Evolutionary conservation across 2,329 filamentous ascomycete species (phyloP).

Genomic region (Apiospora saccharicola): DNA sequence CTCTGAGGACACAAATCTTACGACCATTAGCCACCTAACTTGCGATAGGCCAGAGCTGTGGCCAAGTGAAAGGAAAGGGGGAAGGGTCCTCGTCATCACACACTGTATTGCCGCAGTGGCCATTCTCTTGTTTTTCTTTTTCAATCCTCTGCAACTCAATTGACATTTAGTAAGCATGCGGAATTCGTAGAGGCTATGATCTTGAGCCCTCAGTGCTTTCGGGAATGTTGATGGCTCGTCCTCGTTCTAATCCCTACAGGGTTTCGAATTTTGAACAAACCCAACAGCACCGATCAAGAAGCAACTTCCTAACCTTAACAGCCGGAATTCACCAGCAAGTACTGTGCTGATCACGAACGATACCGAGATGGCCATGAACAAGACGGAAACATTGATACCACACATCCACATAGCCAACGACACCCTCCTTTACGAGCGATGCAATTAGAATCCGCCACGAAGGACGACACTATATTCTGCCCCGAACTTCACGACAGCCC

Average conservation of each 20-base stretch:
- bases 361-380: not conserved
- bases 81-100: not conserved
- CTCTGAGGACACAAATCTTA: not conserved
- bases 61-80: not conserved
- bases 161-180: not conserved
- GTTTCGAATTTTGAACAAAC: not conserved
- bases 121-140: not conserved
- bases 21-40: not conserved
- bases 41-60: not conserved
- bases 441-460: not conserved
- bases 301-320: not conserved
- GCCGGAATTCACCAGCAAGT: not conserved
- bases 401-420: not conserved
- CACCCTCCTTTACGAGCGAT: not conserved
- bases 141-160: not conserved
- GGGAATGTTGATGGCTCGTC: not conserved
- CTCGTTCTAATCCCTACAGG: not conserved
- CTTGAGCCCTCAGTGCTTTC: not conserved
- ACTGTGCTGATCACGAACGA: not conserved
- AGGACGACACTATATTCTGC: not conserved
- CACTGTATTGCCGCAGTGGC: not conserved
- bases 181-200: not conserved
- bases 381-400: too few species aligned
- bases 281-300: not conserved
- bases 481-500: not conserved